phyloP scores from a whole-genome alignment of 1,284 basidiomycete species.

The Cystobasidium slooffiae region DNA sequence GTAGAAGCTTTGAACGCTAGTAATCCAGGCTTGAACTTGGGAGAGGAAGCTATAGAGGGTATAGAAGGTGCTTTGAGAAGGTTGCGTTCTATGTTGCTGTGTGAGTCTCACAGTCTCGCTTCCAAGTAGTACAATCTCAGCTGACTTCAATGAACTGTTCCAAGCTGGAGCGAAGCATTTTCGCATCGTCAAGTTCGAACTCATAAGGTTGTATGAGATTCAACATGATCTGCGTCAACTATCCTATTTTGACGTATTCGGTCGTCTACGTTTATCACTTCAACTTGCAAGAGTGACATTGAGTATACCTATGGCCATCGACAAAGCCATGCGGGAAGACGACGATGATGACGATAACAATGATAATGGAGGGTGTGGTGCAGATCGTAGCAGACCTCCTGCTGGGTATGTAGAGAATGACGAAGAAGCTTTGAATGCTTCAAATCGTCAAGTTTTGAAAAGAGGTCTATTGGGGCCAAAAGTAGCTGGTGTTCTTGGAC shows the following conservation, averaged over 20 bases:
- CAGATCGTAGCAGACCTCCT: neutral
- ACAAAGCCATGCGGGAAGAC: slow-evolving; percentile 65
- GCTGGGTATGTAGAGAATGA: slow-evolving; percentile 20
- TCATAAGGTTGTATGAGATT: slow-evolving; percentile 74
- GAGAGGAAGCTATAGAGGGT: slow-evolving; percentile 57
- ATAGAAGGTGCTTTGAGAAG: slow-evolving; percentile 57
- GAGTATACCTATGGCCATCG: slow-evolving; percentile 74
- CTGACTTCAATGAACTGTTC: neutral
- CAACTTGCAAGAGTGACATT: slow-evolving; percentile 79
- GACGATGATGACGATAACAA: slow-evolving; percentile 39
- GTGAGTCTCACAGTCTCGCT: slow-evolving; percentile 43
- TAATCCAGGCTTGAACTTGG: slow-evolving; percentile 54
- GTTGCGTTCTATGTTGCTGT: slow-evolving; percentile 55
- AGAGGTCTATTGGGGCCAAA: slow-evolving; percentile 48
- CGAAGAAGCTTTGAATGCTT: slow-evolving; percentile 43
- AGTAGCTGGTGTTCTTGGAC: slow-evolving; percentile 50
- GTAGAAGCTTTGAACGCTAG: slow-evolving; percentile 68
- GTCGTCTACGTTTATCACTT: slow-evolving; percentile 74
- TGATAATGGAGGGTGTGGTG: neutral
- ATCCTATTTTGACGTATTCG: slow-evolving; percentile 75
- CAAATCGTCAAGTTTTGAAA: slow-evolving; percentile 35
- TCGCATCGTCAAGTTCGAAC: slow-evolving; percentile 71
- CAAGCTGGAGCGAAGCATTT: slow-evolving; percentile 78
- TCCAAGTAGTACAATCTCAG: neutral
- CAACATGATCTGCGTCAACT: slow-evolving; percentile 75